phyloP scores from a whole-genome alignment of 345 rosid species.

The Populus ilicifolia region DNA sequence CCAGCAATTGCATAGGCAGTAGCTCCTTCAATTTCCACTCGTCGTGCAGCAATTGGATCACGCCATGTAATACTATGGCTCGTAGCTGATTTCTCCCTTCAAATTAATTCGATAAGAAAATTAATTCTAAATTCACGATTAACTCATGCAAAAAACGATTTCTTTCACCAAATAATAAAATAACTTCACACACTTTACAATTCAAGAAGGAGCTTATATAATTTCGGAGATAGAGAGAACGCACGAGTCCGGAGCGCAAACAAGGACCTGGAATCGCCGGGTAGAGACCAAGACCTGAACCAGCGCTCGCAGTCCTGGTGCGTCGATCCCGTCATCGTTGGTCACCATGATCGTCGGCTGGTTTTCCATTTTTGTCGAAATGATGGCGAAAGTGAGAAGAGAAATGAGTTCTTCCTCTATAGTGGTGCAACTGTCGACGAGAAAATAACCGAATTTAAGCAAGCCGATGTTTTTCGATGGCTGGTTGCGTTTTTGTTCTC shows the following conservation, averaged over 20 bases:
- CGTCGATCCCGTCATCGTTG: slow-evolving; percentile 96
- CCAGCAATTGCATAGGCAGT: slow-evolving; percentile 76
- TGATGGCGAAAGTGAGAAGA: background rate
- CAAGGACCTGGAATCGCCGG: slow-evolving; percentile 54
- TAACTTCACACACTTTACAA: too few species aligned
- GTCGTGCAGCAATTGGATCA: slow-evolving; percentile 54
- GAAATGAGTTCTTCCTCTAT: background rate
- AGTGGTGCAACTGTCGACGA: too few species aligned
- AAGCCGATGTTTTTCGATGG: too few species aligned
- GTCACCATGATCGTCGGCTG: slow-evolving; percentile 62
- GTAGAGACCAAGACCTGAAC: slow-evolving; percentile 69
- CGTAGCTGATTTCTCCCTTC: slow-evolving; percentile 76
- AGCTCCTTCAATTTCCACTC: slow-evolving; percentile 61
- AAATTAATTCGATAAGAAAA: too few species aligned
- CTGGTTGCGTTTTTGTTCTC: too few species aligned
- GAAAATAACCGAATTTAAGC: too few species aligned
- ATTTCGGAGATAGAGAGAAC: slow-evolving; percentile 4
- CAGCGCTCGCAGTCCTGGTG: slow-evolving; percentile 66
- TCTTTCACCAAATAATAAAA: too few species aligned
- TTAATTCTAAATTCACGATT: too few species aligned
- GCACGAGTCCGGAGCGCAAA: slow-evolving; percentile 92
- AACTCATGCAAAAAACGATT: too few species aligned
- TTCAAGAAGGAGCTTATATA: too few species aligned
- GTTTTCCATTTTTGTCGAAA: background rate
- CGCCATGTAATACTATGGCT: slow-evolving; percentile 86